Evolutionary conservation across 106 monocot species (phyloP).

Genomic region (Dendrobium catenatum): DNA sequence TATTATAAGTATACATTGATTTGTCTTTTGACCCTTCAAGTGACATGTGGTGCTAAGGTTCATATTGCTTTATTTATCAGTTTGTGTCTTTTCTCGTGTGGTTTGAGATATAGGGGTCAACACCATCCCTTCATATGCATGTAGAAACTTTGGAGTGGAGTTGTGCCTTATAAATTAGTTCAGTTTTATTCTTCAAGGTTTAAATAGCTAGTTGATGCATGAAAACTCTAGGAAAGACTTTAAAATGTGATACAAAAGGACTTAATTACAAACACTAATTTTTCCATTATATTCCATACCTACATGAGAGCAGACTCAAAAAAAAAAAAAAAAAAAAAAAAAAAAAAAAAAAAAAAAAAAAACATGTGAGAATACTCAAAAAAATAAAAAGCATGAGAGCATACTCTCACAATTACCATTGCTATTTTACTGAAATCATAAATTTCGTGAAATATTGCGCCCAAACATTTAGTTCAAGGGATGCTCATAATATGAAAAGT

Average conservation of each 20-base stretch:
- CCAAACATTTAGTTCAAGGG: not conserved
- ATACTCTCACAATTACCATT: not conserved
- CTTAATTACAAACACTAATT: too few species aligned
- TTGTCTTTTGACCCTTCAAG: too few species aligned
- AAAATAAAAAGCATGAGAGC: not conserved
- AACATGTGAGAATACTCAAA: too few species aligned
- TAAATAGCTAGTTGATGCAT: not conserved
- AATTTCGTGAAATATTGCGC: not conserved
- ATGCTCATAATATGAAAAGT: not conserved
- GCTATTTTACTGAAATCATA: not conserved
- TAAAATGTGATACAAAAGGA: too few species aligned
- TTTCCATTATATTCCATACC: not conserved
- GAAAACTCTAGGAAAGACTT: not conserved
- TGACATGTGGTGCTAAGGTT: too few species aligned
- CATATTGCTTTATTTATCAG: too few species aligned
- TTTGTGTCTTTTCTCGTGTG: too few species aligned
- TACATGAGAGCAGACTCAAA: not conserved
- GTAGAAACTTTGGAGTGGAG: not conserved
- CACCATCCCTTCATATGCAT: not conserved
- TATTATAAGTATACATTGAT: not conserved
- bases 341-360: too few species aligned
- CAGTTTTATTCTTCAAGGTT: too few species aligned
- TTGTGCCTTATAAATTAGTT: not conserved
- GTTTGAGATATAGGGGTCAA: too few species aligned
- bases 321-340: too few species aligned